Base-by-base conservation (phyloP, 208 protist genomes). In the Trypanosomatidae sp. region DNA sequence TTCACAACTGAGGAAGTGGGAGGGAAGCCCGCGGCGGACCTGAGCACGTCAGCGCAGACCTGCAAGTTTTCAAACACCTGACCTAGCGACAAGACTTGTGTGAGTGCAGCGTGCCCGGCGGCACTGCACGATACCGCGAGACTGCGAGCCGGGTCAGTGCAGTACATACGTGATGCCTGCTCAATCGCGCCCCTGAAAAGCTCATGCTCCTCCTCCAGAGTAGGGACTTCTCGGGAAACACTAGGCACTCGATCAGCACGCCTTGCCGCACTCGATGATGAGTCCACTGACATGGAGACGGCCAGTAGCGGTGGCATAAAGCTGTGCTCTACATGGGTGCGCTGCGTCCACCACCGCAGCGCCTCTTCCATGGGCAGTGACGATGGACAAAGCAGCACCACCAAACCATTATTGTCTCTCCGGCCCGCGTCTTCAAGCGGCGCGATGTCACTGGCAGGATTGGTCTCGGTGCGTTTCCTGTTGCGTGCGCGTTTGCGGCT, bases 301-400 rank as follows among this genome's bases (percentile, higher is more conserved):
- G 70, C 82, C 58, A 95, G 82, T 0, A 95, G 75, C 12, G 90
- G 86, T 47, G 87, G 75, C 73, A 92, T 72, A n/a, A 80, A 74
- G 25, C 79, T 85, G 81, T 95, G 86, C 64, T 92, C 83, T 52
- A 66, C 73, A 71, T 87, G 89, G 8, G 90, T 77, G 25, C 81
- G 79, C 58, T 66, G 62, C 64, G 82, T 84, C 87, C 87, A 95
- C 68, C 86, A 92, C 30, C 82, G 68, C 28, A 95, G 77, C 22
- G 62, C 41, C 55, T 72, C 67, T 68, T 71, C 71, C 53, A 94
- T 41, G 3, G 80, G 19, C 46, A 79, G 25, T 0, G 60, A 7
- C 22, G 70, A 44, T 36, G 80, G 72, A 43, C 79, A 79, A 36
- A 84, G 77, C 19, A 76, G 58, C 76, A 90, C 58, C 5, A 92